These are phyloP conservation scores for Bonnemaisonia californica DNA, from an alignment of 31 red algal genomes.

Conservation along the genomic window DNA sequence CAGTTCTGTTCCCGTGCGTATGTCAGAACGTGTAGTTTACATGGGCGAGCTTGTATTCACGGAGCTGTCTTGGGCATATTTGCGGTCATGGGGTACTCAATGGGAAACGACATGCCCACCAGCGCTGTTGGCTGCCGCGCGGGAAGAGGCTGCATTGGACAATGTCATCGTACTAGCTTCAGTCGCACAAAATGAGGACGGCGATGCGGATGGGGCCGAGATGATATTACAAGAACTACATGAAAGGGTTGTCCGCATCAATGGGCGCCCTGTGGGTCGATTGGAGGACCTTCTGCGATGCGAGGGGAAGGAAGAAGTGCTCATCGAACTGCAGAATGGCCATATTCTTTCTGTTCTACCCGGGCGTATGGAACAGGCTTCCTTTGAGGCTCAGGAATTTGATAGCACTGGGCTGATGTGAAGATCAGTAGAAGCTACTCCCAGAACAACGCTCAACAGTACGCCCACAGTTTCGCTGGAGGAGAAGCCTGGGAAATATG, in stretches of 20 bases:
- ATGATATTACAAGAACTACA: not conserved
- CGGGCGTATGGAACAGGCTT: not conserved
- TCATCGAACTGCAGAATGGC: not conserved
- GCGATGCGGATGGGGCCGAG: not conserved
- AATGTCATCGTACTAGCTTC: not conserved
- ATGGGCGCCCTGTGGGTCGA: not conserved
- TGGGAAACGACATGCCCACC: not conserved
- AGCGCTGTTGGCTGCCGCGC: not conserved
- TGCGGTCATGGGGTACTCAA: not conserved
- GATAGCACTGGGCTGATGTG: not conserved
- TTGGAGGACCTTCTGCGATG: not conserved
- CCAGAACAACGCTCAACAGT: too few relatives aligned
- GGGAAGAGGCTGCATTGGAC: not conserved
- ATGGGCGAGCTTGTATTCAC: not conserved
- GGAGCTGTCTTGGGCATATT: not conserved
- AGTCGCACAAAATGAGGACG: not conserved
- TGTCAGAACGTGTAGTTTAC: not conserved
- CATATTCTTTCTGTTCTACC: not conserved
- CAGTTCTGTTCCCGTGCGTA: not conserved
- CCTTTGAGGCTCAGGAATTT: not conserved
- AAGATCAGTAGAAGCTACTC: too few relatives aligned
- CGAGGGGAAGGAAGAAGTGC: not conserved
- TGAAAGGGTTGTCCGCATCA: not conserved
- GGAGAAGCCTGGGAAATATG: too few relatives aligned
- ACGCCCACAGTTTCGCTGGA: too few relatives aligned